These are phyloP conservation scores for Gossypium longicalyx DNA, from an alignment of 345 rosid species.

Conservation along the genomic window DNA sequence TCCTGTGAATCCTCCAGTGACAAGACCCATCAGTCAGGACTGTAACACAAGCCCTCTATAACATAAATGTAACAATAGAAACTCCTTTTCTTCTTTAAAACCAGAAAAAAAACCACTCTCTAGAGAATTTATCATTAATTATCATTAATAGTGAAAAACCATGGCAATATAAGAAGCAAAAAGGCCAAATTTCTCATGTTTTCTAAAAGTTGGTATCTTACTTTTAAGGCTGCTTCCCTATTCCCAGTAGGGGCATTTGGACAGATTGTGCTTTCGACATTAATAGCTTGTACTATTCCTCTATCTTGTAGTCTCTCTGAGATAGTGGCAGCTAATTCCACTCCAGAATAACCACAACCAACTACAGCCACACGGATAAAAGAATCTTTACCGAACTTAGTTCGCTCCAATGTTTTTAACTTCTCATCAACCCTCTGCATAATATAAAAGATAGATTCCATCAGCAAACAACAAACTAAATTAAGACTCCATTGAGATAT, in stretches of 20 bases:
- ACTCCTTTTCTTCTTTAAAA: neutral
- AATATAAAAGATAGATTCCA: neutral
- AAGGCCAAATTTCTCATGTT: neutral
- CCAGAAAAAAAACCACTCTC: neutral
- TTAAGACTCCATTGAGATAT: neutral
- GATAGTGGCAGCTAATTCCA: slow-evolving; percentile 92
- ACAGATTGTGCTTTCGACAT: slow-evolving; percentile 65
- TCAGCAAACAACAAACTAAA: slow-evolving; percentile 2
- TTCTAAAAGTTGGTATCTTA: slow-evolving; percentile 23
- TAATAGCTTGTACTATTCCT: slow-evolving; percentile 75
- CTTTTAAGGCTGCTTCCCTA: slow-evolving; percentile 84
- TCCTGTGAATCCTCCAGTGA: too few species aligned
- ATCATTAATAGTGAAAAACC: neutral
- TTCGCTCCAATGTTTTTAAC: slow-evolving; percentile 64
- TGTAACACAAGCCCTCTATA: neutral
- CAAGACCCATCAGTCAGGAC: too few species aligned
- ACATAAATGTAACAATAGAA: neutral
- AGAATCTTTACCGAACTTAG: slow-evolving; percentile 53
- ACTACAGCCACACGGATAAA: slow-evolving; percentile 65
- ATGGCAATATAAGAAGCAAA: neutral
- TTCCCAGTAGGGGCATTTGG: slow-evolving; percentile 84
- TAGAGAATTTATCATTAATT: neutral
- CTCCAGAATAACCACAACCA: slow-evolving; percentile 95
- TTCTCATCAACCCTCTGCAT: slow-evolving; percentile 66
- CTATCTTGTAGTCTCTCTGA: slow-evolving; percentile 81